Base-by-base conservation (phyloP, 2,329 filamentous ascomycete genomes). In the Claviceps sorghi region DNA sequence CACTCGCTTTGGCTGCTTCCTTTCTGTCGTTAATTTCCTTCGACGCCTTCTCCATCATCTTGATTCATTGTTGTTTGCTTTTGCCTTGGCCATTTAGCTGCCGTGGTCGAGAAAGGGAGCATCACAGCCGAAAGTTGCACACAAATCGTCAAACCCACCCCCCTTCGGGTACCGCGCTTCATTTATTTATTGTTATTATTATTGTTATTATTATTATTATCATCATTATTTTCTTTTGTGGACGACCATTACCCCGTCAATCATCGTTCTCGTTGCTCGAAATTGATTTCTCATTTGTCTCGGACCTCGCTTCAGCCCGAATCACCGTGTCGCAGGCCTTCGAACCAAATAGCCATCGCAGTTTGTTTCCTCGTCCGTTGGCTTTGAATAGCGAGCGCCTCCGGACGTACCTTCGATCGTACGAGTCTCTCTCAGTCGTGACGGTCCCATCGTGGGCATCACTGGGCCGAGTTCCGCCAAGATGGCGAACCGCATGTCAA, bases 401-500 rank as follows among this genome's bases (percentile, higher is more conserved):
- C 30, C 17, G 21, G 11, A 34, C 21, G 17, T 13, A n/a, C 22
- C 42, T 29, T 46, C 30, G n/a, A 53, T 22, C 30, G 26, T 26
- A 26, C 26, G 19, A 40, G 34, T 45, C n/a, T 29, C 15, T 53
- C 34, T 30, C 48, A 32, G 36, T 46, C 60, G 67, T 71, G 66
- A 64, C 64, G 62, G 69, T 73, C 69, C 71, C 57, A 55, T 53
- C 50, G 61, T 58, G 65, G 67, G 61, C 64, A 59, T 63, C 64
- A 61, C 65, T 50, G 47, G 44, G 46, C 48, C 52, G 19, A 47
- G 38, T 51, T 19, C 58, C 56, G 54, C 52, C 58, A 53, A 52
- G 64, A 83, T 83, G 80, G 72, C 80, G 58, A 79, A 76, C 67
- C 75, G 79, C 63, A 78, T 80, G 76, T 85, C 82, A 58, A 81